Evolutionary conservation across 2,329 filamentous ascomycete genomes (phyloP).

Genomic region (Colletotrichum cereale): DNA sequence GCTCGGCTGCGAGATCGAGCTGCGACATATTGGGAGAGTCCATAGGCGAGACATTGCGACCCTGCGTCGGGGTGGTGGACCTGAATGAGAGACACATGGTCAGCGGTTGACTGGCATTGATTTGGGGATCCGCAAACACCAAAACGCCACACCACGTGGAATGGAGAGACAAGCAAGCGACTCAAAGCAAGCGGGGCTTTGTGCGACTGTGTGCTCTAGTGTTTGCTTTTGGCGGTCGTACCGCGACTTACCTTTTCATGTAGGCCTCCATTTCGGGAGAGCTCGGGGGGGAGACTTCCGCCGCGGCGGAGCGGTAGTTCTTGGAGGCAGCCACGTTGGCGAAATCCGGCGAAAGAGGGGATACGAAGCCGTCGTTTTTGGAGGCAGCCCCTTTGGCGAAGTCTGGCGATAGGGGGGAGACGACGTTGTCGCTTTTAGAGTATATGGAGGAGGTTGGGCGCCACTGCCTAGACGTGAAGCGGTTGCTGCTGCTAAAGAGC

Average conservation of each 20-base stretch:
- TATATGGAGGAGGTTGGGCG: slow-evolving; percentile 41
- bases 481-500: slow-evolving; percentile 6
- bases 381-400: slow-evolving; percentile 41
- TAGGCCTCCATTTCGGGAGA: slow-evolving; percentile 62
- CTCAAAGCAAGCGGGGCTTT: neutral
- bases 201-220: neutral
- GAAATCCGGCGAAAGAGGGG: slow-evolving; percentile 29
- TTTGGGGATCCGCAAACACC: neutral
- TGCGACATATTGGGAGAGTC: slow-evolving; percentile 56
- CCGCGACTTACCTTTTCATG: slow-evolving; percentile 56
- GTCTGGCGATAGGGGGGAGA: slow-evolving; percentile 35
- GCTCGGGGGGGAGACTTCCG: slow-evolving; percentile 68
- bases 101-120: slow-evolving; percentile 27
- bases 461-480: slow-evolving; percentile 20
- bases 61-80: slow-evolving; percentile 16
- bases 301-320: slow-evolving; percentile 38
- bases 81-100: slow-evolving; percentile 39
- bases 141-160: slow-evolving; percentile 18
- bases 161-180: slow-evolving; percentile 31
- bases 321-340: slow-evolving; percentile 42
- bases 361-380: slow-evolving; percentile 19
- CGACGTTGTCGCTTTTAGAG: slow-evolving; percentile 25
- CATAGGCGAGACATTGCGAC: slow-evolving; percentile 64
- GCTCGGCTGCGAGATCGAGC: slow-evolving; percentile 26
- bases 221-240: slow-evolving; percentile 2